Evolutionary conservation across 2,329 filamentous ascomycete species (phyloP).

Genomic region (Penicillium sp.): DNA sequence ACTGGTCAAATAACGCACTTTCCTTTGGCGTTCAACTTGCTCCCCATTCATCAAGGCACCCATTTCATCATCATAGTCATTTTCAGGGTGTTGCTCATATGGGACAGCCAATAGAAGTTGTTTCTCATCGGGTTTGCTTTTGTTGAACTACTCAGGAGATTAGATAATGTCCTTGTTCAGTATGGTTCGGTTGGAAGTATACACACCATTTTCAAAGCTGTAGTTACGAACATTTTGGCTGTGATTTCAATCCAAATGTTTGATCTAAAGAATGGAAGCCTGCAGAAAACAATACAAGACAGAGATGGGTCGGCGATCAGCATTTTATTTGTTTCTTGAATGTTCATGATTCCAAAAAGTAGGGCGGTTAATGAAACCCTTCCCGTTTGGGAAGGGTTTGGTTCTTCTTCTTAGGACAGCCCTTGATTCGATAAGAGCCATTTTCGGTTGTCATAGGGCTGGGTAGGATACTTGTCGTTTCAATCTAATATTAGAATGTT

Average conservation of each 20-base stretch:
- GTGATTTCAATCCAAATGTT: not conserved
- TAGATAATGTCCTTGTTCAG: not conserved
- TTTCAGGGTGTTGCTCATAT: not conserved
- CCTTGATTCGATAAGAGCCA: not conserved
- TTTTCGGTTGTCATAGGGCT: not conserved
- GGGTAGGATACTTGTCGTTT: not conserved
- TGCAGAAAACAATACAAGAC: not conserved
- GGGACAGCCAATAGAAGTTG: not conserved
- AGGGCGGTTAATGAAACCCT: not conserved
- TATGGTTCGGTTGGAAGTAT: not conserved
- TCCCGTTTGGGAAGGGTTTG: not conserved
- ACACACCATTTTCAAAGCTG: not conserved
- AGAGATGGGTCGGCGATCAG: not conserved
- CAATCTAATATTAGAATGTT: not conserved
- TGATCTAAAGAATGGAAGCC: not conserved
- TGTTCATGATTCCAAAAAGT: not conserved
- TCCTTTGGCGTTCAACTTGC: not conserved
- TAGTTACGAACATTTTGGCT: not conserved
- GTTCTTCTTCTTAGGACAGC: not conserved
- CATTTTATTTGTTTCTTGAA: not conserved
- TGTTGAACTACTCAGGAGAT: not conserved
- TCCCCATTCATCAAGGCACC: not conserved
- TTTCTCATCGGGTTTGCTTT: not conserved
- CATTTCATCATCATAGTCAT: not conserved
- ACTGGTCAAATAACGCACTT: not conserved